These are phyloP conservation scores for button mushroom (Agaricus bisporus) DNA, from an alignment of 768 basidiomycete species.

Conservation along the genomic window DNA sequence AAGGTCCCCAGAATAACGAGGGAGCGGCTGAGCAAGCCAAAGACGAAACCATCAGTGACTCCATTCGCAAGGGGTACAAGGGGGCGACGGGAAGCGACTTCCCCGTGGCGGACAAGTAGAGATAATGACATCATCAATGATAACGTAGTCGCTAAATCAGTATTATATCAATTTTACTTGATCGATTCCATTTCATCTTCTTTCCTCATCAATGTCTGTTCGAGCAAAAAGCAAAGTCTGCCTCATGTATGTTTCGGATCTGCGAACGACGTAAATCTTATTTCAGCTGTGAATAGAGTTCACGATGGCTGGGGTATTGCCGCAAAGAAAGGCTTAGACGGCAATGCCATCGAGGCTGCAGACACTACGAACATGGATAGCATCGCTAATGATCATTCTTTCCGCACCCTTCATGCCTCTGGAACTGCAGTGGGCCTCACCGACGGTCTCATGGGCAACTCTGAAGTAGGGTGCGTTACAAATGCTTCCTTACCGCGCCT, in stretches of 20 bases:
- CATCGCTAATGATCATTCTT: conserved; percentile 71
- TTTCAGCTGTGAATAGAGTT: conserved; percentile 42
- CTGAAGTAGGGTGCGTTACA: conserved; percentile 82
- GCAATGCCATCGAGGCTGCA: conserved; percentile 84
- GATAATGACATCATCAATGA: conserved; percentile 2
- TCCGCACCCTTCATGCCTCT: conserved; percentile 72
- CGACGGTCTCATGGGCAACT: conserved; percentile 97
- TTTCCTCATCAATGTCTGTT: conserved; percentile 7
- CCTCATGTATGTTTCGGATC: conserved; percentile 58
- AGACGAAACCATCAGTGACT: conserved; percentile 36
- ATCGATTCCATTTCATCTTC: not conserved
- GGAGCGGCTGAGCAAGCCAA: conserved; percentile 35
- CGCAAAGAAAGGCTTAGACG: conserved; percentile 59
- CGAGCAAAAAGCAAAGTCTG: conserved; percentile 85
- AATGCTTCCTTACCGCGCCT: not conserved
- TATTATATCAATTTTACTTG: too few species aligned
- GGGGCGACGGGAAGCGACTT: conserved; percentile 31
- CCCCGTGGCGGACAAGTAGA: conserved; percentile 25
- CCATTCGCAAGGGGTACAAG: conserved; percentile 29
- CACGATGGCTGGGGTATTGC: conserved; percentile 97
- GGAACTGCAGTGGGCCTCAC: conserved; percentile 89
- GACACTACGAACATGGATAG: conserved; percentile 86
- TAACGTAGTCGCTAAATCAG: too few species aligned
- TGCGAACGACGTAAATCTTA: not conserved
- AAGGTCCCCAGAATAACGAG: conserved; percentile 37